Evolutionary conservation across 1,139 yeast genomes (phyloP), one percentile per base, ranked within the genome.

Genomic region (Sugiyamaella paludigena): DNA sequence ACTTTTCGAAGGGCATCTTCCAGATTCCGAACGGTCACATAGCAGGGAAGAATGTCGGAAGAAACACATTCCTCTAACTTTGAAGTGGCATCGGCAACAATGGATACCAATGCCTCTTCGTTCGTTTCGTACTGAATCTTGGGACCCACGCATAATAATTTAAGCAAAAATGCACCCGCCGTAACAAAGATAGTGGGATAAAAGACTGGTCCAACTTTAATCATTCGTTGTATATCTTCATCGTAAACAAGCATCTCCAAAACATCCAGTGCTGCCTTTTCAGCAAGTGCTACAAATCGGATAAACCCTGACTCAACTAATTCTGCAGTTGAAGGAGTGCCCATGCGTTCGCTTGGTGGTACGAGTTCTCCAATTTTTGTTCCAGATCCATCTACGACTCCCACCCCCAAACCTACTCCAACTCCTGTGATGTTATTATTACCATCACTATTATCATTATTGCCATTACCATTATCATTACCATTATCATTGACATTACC

Each of bases 161-260:
- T 58, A 19, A 59, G 53, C 32, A 59, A 43, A 29, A 55, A 55
- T 12, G 63, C 63, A 1, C 58, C 54, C 5, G 62, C 63, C 1
- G 63, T 59, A 27, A 59, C 58, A 34, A 59, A 58, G 8, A 58
- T 59, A 3, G 63, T 58, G 15, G 62, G 60, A 38, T 58, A 58
- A 36, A 58, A 59, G 26, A 58, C 60, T 1, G 63, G 63, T 7
- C 58, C 63, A 10, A 53, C 55, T 4, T 53, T 40, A 10, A 59
- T 50, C 39, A 59, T 50, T 16, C 63, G 53, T 41, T 59, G 59
- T 28, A 55, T 58, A 40, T 59, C 63, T 19, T 48, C 47, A 43
- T 59, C 63, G 27, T 52, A 49, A n/a, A 58, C 50, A 7, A 59
- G 54, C 56, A 58, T 49, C 26, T 58, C 62, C 40, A 59, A 37